Base-by-base conservation (phyloP, 2,329 filamentous ascomycete genomes). In the Fusarium falciforme region DNA sequence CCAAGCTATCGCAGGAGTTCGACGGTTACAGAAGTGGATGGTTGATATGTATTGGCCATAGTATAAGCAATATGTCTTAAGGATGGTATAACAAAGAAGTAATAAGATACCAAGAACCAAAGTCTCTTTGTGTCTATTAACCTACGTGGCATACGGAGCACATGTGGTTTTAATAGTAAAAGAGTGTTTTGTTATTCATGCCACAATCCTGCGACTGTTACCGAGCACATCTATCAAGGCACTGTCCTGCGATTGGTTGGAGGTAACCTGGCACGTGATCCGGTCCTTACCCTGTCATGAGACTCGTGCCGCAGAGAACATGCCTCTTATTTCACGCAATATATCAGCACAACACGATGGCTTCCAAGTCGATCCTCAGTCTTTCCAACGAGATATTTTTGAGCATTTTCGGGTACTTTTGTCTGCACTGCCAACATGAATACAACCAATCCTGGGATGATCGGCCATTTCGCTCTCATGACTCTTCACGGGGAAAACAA, bases 361-460 rank as follows among this genome's bases (percentile, higher is more conserved):
- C 6, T 10, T 47, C 42, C 12, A 9, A 0, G 4, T 47, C 42
- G 22, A 47, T 47, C 42, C 20, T 25, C 6, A 16, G 25, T 66
- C 29, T 69, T 58, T 20, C 69, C 60, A 29, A 69, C 31, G 63
- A 66, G n/a, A 33, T 33, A 9, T 10, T 69, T 0, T 29, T 16
- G 1, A 22, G 33, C 2, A 66, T 69, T 10, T 57, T 57, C 20
- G 11, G 17, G 20, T 20, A 49, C 20, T 66, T 66, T 17, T 69
- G 58, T 22, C 40, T 66, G 1, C 62, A 69, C 33, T 69, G 62
- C 40, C 49, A 57, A 16, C 16, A 49, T 1, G 55, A 59, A 12
- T 38, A 52, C 35, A 36, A 11, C 29, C 31, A 27, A 2, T 14
- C 57, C 29, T 59, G 57, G 40, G 17, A 54, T 11, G 8, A 36